phyloP scores from a whole-genome alignment of 2,329 filamentous ascomycete genomes.

The Zarea fungicola region DNA sequence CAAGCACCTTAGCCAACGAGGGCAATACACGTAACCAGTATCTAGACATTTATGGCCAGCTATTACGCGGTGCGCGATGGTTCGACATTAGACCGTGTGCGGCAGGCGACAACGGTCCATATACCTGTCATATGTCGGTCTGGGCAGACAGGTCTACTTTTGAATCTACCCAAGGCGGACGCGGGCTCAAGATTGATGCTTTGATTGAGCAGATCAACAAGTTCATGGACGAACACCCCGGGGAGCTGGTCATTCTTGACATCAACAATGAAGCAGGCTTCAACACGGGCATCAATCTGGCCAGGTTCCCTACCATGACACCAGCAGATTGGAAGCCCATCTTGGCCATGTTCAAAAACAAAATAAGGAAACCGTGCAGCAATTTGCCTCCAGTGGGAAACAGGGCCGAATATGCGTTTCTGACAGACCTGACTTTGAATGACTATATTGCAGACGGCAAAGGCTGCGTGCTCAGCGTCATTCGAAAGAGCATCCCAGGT shows the following conservation, averaged over 20 bases:
- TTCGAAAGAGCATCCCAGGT: conserved; percentile 1
- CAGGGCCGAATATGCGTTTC: conserved; percentile 16
- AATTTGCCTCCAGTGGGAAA: background rate
- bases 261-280: conserved; percentile 25
- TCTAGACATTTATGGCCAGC: conserved; percentile 36
- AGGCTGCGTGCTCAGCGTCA: conserved; percentile 21
- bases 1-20: conserved; percentile 16
- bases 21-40: conserved; percentile 38
- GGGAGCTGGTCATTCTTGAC: conserved; percentile 40
- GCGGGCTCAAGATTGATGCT: conserved; percentile 25
- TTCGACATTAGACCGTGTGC: conserved; percentile 35
- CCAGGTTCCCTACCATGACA: background rate
- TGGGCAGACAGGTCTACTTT: background rate
- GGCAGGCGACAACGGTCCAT: background rate
- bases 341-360: background rate
- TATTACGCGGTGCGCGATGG: conserved; percentile 37
- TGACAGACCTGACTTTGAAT: conserved; percentile 18
- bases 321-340: background rate
- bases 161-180: background rate
- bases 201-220: conserved; percentile 36
- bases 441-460: conserved; percentile 15
- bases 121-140: conserved; percentile 7
- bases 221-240: conserved; percentile 35
- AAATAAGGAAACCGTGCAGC: conserved; percentile 10
- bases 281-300: conserved; percentile 24